phyloP scores from a whole-genome alignment of 331 rosid genomes.

The Prunus yedoensis region DNA sequence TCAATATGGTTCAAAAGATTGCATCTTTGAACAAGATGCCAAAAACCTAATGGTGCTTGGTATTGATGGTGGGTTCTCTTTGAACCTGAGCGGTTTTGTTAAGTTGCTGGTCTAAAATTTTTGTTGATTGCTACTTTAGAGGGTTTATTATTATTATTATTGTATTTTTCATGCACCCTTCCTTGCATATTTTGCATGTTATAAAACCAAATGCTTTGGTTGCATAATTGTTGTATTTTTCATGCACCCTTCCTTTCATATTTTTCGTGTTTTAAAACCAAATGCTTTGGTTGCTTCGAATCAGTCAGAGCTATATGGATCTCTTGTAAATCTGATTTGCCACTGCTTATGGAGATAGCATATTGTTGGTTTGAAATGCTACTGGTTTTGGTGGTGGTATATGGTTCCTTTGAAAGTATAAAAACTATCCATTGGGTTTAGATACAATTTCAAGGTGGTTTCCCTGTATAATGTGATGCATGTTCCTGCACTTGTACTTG shows the following conservation, averaged over 20 bases:
- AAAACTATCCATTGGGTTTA: neutral
- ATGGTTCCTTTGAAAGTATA: neutral
- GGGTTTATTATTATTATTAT: too few species aligned
- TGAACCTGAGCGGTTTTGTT: too few species aligned
- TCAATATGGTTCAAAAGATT: too few species aligned
- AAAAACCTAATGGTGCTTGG: too few species aligned
- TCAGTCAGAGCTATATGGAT: neutral
- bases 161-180: too few species aligned
- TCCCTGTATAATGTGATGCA: neutral
- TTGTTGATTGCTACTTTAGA: neutral
- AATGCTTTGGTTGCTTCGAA: neutral
- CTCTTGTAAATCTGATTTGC: neutral
- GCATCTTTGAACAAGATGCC: too few species aligned
- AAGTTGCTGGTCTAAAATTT: too few species aligned
- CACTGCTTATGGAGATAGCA: neutral
- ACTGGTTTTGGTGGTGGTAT: neutral
- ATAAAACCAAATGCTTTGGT: too few species aligned
- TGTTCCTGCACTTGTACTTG: neutral
- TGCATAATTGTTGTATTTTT: too few species aligned
- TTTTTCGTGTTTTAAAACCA: neutral
- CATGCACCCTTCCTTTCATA: neutral
- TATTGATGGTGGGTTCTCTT: too few species aligned
- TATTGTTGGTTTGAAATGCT: neutral
- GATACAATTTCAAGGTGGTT: neutral
- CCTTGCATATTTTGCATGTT: too few species aligned